Base-by-base conservation (phyloP, 208 protist genomes). In the Tritrichomonas foetus region DNA sequence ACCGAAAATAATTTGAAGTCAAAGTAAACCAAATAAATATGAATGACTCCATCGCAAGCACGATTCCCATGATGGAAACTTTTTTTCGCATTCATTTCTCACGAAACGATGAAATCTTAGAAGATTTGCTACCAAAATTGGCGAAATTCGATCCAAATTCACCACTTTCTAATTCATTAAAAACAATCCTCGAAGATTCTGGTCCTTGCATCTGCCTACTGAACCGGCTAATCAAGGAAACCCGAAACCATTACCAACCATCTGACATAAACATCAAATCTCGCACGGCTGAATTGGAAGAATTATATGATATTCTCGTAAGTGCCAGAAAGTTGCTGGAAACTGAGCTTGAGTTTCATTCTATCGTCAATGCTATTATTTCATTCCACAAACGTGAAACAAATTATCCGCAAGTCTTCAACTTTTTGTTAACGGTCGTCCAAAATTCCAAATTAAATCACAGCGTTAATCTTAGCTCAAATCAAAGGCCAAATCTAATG, bases 71-170 rank as follows among this genome's bases (percentile, higher is more conserved):
- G 53, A 61, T 61, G 53, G 53, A 61, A 61, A 22, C 74, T 53
- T 84, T 84, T 84, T 84, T 84, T 9, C 27, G 74, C 20, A 84
- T 84, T n/a, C 36, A 84, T 53, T 84, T 53, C 25, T 5, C 74
- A 27, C 22, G 1, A n/a, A 84, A 84, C 25, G 74, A 84, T 53
- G 74, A 44, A 14, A 84, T 53, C 36, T 25, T 84, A 11, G 74
- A 84, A 30, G 74, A 84, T 14, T 22, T 84, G 16, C 13, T 84
- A 39, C 74, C 74, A 13, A 53, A 53, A 16, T 1, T 53, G 41
- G n/a, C 49, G n/a, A 84, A 84, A 30, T 53, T 84, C 9, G n/a
- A 84, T 33, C 20, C 13, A n/a, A 84, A 84, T 53, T 8, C 36
- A 11, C 44, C 74, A n/a, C 11, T 84, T 53, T 44, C 74, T 11